Evolutionary conservation across 306 rosid species (phyloP).

Genomic region (Trifolium subterraneum): DNA sequence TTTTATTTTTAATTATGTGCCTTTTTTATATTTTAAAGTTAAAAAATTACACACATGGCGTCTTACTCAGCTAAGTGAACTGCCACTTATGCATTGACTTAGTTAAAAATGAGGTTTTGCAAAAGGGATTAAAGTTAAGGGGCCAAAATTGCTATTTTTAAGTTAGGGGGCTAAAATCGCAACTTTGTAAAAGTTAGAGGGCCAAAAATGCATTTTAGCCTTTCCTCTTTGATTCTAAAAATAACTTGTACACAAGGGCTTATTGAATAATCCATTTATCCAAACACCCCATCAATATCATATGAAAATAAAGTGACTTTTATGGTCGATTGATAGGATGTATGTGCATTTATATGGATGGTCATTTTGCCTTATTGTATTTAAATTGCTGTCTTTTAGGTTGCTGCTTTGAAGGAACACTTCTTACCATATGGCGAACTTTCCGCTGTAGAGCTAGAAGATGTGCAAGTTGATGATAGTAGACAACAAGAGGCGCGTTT

Average conservation of each 20-base stretch:
- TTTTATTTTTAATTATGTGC: too few species aligned
- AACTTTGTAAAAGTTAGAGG: too few species aligned
- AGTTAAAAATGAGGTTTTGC: too few species aligned
- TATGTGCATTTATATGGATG: constrained; percentile 18
- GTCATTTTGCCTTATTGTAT: constrained; percentile 16
- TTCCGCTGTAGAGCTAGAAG: constrained; percentile 64
- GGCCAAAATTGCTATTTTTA: too few species aligned
- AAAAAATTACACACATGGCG: too few species aligned
- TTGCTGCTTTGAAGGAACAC: constrained; percentile 75
- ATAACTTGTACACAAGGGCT: not conserved
- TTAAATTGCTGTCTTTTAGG: constrained; percentile 52
- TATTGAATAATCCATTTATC: not conserved
- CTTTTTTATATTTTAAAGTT: too few species aligned
- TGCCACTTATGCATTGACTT: too few species aligned
- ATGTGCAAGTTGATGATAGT: constrained; percentile 44
- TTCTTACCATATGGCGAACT: constrained; percentile 73
- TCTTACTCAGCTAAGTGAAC: too few species aligned
- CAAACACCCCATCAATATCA: not conserved
- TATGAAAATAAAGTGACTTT: constrained; percentile 6
- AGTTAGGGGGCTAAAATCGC: too few species aligned
- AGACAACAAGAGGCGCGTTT: constrained; percentile 57
- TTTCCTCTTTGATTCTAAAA: not conserved
- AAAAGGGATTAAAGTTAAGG: too few species aligned
- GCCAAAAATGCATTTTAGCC: too few species aligned
- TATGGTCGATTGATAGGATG: constrained; percentile 11